Evolutionary conservation across 2,329 filamentous ascomycete genomes (phyloP).

Genomic region (Thelonectria rubi): DNA sequence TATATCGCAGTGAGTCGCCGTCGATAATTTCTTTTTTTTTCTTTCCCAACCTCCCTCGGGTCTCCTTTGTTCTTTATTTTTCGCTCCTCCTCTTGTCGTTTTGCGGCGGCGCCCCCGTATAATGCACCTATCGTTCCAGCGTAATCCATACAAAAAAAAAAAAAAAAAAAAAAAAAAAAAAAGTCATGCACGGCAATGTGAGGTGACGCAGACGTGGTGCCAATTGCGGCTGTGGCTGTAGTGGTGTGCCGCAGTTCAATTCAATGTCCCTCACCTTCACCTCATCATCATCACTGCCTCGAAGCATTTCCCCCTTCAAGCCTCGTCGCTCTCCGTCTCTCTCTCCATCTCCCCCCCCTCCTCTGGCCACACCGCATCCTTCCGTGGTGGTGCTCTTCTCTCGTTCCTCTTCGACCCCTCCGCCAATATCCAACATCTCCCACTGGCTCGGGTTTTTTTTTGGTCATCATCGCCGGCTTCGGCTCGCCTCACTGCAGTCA

Average conservation of each 20-base stretch:
- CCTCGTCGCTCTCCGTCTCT: not conserved
- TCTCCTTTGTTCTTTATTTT: not conserved
- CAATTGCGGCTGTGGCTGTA: conserved; percentile 11
- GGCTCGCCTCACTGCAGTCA: not conserved
- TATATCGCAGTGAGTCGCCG: conserved; percentile 48
- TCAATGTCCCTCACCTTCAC: conserved; percentile 12
- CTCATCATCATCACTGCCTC: conserved; percentile 1
- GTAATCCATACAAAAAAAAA: not conserved
- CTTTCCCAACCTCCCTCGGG: not conserved
- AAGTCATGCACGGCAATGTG: conserved; percentile 19
- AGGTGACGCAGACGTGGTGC: conserved; percentile 19
- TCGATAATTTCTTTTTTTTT: not conserved
- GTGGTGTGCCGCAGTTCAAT: conserved; percentile 6
- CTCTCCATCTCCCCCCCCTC: not conserved
- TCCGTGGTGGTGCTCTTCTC: not conserved
- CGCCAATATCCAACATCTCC: not conserved
- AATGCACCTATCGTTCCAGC: not conserved
- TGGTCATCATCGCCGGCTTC: not conserved
- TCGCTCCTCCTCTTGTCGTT: not conserved
- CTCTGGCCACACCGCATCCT: not conserved
- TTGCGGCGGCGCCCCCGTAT: not conserved
- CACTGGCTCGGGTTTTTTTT: not conserved
- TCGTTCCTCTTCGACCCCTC: not conserved
- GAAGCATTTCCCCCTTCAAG: not conserved
- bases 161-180: not conserved